A percentile compares a stretch with the other conserved stretches of the same genome.
phyloP scores from a whole-genome alignment of 2,329 filamentous ascomycete species.

The Mycosphaerella sp. region DNA sequence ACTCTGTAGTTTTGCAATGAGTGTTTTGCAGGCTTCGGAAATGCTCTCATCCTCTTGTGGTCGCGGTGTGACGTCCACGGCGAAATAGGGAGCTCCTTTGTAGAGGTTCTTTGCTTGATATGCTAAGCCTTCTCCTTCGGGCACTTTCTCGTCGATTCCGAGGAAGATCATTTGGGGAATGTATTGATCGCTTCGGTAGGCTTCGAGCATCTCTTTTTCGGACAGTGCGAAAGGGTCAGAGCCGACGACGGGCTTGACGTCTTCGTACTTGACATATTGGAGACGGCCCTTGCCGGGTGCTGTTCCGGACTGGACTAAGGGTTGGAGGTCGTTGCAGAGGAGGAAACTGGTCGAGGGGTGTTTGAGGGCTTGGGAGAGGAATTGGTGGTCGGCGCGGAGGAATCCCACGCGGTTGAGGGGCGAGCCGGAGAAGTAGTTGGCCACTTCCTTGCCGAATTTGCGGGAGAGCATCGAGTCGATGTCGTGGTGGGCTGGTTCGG shows the following conservation, averaged over 20 bases:
- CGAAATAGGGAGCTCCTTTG: constrained; percentile 77
- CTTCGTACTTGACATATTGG: constrained; percentile 61
- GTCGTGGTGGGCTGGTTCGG: constrained; percentile 53
- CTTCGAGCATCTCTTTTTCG: constrained; percentile 66
- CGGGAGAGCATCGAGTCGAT: constrained; percentile 65
- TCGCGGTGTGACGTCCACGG: constrained; percentile 72
- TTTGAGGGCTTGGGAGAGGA: constrained; percentile 61
- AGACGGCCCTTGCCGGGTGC: constrained; percentile 43
- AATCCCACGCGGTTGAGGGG: constrained; percentile 76
- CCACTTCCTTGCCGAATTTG: constrained; percentile 71
- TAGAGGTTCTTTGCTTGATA: constrained; percentile 63
- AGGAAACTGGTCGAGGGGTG: constrained; percentile 66
- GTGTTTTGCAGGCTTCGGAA: constrained; percentile 55
- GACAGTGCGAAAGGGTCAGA: constrained; percentile 61
- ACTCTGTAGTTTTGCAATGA: constrained; percentile 53
- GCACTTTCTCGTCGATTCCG: constrained; percentile 64
- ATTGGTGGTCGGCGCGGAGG: constrained; percentile 63
- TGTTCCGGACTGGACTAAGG: constrained; percentile 50
- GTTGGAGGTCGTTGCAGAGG: constrained; percentile 70
- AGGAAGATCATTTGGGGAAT: constrained; percentile 74
- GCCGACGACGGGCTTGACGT: constrained; percentile 66
- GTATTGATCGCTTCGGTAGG: constrained; percentile 65
- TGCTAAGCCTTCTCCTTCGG: constrained; percentile 49
- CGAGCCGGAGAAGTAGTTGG: constrained; percentile 76
- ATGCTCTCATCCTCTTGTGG: constrained; percentile 40